Percentiles rank a stretch among this genome's conserved stretches.
phyloP scores from a whole-genome alignment of 768 basidiomycete genomes.

The Lactarius tabidus region DNA sequence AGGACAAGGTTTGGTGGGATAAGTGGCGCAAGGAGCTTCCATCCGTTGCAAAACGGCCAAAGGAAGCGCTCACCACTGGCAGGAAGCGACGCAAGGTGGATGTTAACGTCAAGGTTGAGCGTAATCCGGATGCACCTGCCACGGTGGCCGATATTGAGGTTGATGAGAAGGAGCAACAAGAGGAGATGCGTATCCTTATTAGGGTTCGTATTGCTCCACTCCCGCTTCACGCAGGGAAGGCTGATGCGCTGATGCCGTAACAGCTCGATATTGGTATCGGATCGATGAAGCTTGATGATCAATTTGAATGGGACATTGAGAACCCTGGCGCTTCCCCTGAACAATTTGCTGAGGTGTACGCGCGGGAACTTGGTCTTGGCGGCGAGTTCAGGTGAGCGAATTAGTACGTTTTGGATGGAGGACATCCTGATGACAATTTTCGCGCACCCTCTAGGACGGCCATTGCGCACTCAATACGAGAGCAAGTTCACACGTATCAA shows the following conservation, averaged over 20 bases:
- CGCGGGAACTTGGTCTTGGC: constrained; percentile 79
- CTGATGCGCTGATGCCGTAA: constrained; percentile 4
- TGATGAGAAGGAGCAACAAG: constrained; percentile 60
- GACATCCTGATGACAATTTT: neutral
- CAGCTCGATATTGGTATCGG: constrained; percentile 96
- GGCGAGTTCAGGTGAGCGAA: constrained; percentile 85
- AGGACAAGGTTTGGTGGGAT: constrained; percentile 62
- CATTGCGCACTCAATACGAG: constrained; percentile 91
- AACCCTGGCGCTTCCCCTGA: constrained; percentile 80
- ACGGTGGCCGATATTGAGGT: constrained; percentile 59
- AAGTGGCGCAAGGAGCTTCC: constrained; percentile 60
- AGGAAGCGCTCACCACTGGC: constrained; percentile 15
- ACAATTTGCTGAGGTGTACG: constrained; percentile 85
- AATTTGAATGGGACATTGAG: constrained; percentile 97
- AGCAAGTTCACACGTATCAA: constrained; percentile 89
- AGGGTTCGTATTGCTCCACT: constrained; percentile 53
- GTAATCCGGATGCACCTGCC: constrained; percentile 34
- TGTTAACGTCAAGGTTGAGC: constrained; percentile 25
- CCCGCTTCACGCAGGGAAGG: neutral
- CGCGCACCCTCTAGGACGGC: constrained; percentile 65
- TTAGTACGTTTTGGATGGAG: neutral
- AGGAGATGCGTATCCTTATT: constrained; percentile 90
- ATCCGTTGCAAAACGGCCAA: constrained; percentile 32
- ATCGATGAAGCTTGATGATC: constrained; percentile 88
- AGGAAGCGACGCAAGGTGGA: constrained; percentile 26